Base-by-base conservation (phyloP, 192 early-diverging fungal species). In the Mortierella hygrophila region DNA sequence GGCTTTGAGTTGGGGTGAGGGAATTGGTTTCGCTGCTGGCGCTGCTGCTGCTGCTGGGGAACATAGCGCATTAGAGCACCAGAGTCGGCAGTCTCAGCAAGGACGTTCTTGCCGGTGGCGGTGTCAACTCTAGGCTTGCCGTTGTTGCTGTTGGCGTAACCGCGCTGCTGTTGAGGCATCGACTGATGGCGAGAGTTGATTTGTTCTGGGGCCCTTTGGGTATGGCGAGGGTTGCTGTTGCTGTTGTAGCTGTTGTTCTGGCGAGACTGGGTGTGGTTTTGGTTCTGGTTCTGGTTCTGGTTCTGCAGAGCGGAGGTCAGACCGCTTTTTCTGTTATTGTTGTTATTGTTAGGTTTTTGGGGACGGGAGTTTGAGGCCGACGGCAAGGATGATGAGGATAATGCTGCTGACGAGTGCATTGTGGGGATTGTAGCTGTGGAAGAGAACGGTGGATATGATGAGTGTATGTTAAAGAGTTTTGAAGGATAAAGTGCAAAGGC, bases 321-420 rank as follows among this genome's bases (percentile, higher is more conserved):
- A 23, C 72, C 81, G 70, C 76, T 77, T 52, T 82, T 82, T 46
- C 76, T 70, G 60, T 70, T 77, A 47, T 82, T 72, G 41, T 55
- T 70, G 42, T 70, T 72, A 47, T 82, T 68, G 69, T 69, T 44
- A 11, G 13, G n/a, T 80, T 46, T 73, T 46, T 82, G 81, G 68
- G 75, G 57, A 52, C 82, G 82, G 82, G 77, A 75, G 77, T 68
- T 46, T 73, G 80, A 65, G 65, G 74, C 72, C 21, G 52, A n/a
- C 54, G 35, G 32, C 5, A 55, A 44, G 55, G 79, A 70, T 4
- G 79, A 35, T 18, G 74, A 47, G 74, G 80, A 26, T 81, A 81
- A 75, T 70, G 68, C 49, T 57, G 80, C 35, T 75, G 80, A 75
- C 13, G 80, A 37, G 6, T 75, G 74, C 72, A 75, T 81, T 20